Conservation (phyloP, 257 asterid species). For the Salvia splendens region DNA sequence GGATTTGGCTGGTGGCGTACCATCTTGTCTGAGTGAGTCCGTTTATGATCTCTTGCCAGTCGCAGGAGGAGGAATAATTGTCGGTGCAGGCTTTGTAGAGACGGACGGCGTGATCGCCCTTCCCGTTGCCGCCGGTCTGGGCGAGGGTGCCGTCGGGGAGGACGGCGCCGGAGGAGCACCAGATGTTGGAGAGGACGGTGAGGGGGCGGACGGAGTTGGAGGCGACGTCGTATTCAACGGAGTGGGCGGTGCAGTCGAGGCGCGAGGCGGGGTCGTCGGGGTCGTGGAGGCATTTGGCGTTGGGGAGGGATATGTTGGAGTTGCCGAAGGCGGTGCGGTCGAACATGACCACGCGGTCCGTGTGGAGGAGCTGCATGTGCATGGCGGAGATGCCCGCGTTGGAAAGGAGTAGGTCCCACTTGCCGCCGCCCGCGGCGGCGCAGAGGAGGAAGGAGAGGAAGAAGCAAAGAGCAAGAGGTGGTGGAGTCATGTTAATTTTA, state of each 20-base stretch:
- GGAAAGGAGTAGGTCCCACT: constrained; percentile 46
- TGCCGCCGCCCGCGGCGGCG: constrained; percentile 24
- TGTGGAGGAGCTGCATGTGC: constrained; percentile 77
- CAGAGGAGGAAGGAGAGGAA: neutral
- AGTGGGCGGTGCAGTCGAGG: constrained; percentile 42
- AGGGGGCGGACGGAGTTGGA: constrained; percentile 54
- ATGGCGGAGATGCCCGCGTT: constrained; percentile 59
- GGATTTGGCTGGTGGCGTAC: constrained; percentile 53
- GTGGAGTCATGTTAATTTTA: constrained; percentile 10
- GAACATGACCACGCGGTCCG: constrained; percentile 58
- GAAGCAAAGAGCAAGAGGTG: neutral
- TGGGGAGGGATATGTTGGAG: constrained; percentile 59
- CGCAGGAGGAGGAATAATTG: constrained; percentile 31
- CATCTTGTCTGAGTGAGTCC: constrained; percentile 40
- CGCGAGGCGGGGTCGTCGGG: constrained; percentile 19
- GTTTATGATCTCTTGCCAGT: constrained; percentile 43
- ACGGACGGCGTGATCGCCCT: constrained; percentile 53
- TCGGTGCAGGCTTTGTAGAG: constrained; percentile 36
- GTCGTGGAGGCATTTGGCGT: constrained; percentile 43
- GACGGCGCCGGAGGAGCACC: constrained; percentile 67
- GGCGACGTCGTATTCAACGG: constrained; percentile 28
- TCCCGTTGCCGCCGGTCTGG: constrained; percentile 53
- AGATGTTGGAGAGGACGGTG: constrained; percentile 51
- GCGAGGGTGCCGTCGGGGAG: constrained; percentile 46
- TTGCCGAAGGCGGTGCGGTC: constrained; percentile 64